These are phyloP conservation scores for Verbascum thapsus DNA, from an alignment of 257 asterid genomes.

Conservation along the genomic window DNA sequence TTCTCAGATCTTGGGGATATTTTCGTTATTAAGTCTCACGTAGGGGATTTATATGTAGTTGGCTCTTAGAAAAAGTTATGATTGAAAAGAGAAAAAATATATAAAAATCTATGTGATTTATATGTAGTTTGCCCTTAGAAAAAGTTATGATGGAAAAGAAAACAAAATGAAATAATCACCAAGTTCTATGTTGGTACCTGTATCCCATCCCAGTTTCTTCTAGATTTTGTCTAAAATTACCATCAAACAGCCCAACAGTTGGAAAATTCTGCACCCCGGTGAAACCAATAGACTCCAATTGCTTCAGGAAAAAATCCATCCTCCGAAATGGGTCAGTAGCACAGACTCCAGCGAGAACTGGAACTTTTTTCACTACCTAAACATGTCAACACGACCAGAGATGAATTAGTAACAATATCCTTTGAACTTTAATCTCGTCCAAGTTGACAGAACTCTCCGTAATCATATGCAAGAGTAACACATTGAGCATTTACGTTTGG, in stretches of 20 bases:
- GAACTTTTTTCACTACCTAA: conserved; percentile 85
- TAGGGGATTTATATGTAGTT: no score
- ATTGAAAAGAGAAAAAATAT: background rate
- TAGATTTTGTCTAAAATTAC: conserved; percentile 87
- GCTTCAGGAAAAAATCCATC: conserved; percentile 91
- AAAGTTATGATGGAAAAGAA: conserved; percentile 6
- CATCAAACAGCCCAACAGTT: conserved; percentile 92
- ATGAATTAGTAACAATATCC: conserved; percentile 23
- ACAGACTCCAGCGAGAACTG: conserved; percentile 98
- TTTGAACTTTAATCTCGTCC: background rate
- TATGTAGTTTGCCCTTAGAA: no score
- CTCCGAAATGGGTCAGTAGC: conserved; percentile 95
- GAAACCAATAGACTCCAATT: conserved; percentile 90
- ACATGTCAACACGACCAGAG: conserved; percentile 27
- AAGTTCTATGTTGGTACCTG: conserved; percentile 42
- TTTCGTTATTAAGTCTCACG: no score
- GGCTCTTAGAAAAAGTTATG: background rate
- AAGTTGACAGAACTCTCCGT: conserved; percentile 7
- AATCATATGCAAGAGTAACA: conserved; percentile 18
- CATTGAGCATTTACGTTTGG: conserved; percentile 1
- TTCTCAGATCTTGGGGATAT: no score
- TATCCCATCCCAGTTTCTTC: conserved; percentile 99
- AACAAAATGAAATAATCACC: background rate
- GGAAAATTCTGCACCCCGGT: conserved; percentile 97
- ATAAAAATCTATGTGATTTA: no score